A percentile compares a stretch with the other conserved stretches of the same genome.
Conservation (phyloP, 345 rosid species). For the Mangifera indica region DNA sequence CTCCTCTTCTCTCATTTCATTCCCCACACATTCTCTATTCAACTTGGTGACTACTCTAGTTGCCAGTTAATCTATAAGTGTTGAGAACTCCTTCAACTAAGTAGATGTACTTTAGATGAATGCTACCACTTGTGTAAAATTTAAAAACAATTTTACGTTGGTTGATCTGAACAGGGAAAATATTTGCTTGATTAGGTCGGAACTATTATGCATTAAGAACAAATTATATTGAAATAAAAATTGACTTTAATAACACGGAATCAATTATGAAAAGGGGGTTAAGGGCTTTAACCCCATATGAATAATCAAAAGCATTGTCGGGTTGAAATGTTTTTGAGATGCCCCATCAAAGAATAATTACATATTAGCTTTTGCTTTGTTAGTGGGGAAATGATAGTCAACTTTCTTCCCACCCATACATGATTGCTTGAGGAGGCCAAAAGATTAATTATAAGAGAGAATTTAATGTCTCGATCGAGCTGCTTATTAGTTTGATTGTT, state of each 20-base stretch:
- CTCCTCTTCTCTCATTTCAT: too few relatives aligned
- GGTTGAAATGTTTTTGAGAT: constrained; percentile 25
- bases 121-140: too few relatives aligned
- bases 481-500: neutral
- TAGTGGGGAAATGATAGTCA: constrained; percentile 37
- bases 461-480: neutral
- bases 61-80: too few relatives aligned
- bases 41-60: too few relatives aligned
- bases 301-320: constrained; percentile 25
- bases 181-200: too few relatives aligned
- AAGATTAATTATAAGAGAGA: neutral
- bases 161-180: too few relatives aligned
- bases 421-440: constrained; percentile 23
- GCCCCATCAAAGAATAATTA: constrained; percentile 33
- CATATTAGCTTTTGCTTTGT: constrained; percentile 29
- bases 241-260: constrained; percentile 35
- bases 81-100: too few relatives aligned
- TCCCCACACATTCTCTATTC: too few relatives aligned
- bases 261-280: constrained; percentile 19
- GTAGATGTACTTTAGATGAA: too few relatives aligned
- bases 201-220: neutral
- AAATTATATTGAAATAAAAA: constrained; percentile 5
- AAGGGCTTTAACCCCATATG: constrained; percentile 26
- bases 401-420: constrained; percentile 34
- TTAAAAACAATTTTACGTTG: too few relatives aligned